Conservation (phyloP, 495 filamentous ascomycete species). For the Aspergillus indologenus region DNA sequence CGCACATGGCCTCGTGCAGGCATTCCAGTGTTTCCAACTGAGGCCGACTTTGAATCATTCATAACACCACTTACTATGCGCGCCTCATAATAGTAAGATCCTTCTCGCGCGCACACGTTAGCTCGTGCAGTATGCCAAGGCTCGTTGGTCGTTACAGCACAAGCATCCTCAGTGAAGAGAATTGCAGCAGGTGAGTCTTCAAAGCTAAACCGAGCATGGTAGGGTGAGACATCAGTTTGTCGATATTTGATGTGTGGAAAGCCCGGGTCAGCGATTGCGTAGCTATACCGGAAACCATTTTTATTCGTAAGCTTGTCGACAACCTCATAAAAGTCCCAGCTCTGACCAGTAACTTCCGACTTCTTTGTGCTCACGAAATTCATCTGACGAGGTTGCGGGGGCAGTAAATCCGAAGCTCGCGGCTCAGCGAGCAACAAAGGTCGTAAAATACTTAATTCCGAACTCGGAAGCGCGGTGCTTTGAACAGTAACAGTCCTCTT, state of each 20-base stretch:
- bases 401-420: slow-evolving; percentile 34
- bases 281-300: slow-evolving; percentile 84
- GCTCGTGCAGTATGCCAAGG: slow-evolving; percentile 58
- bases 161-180: slow-evolving; percentile 40
- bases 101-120: slow-evolving; percentile 89
- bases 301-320: slow-evolving; percentile 78
- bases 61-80: slow-evolving; percentile 71
- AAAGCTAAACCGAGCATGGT: slow-evolving; percentile 77
- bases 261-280: slow-evolving; percentile 82
- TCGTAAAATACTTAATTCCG: slow-evolving; percentile 30
- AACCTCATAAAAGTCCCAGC: slow-evolving; percentile 45
- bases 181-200: slow-evolving; percentile 82
- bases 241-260: slow-evolving; percentile 88
- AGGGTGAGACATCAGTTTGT: slow-evolving; percentile 80
- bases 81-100: slow-evolving; percentile 91
- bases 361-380: slow-evolving; percentile 37
- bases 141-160: slow-evolving; percentile 42
- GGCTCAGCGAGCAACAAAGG: slow-evolving; percentile 38
- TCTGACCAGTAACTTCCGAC: slow-evolving; percentile 33
- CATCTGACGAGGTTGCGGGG: slow-evolving; percentile 43
- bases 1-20: slow-evolving; percentile 72
- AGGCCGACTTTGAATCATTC: slow-evolving; percentile 23
- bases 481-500: slow-evolving; percentile 34
- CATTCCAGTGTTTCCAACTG: slow-evolving; percentile 30
- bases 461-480: slow-evolving; percentile 32